These are phyloP conservation scores for Ilex asprella DNA, from an alignment of 257 asterid genomes.

Conservation along the genomic window DNA sequence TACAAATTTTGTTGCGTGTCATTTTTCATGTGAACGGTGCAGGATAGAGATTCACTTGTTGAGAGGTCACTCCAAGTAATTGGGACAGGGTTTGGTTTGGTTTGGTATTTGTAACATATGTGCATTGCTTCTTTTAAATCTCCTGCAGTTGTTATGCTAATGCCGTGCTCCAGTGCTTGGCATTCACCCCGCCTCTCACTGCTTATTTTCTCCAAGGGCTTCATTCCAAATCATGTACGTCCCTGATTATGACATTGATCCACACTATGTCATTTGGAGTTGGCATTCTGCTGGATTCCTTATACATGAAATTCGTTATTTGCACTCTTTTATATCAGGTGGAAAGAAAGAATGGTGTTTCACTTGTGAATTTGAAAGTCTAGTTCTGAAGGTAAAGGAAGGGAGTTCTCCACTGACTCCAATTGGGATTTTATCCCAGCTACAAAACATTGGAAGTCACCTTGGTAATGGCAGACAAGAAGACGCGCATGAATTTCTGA, in stretches of 20 bases:
- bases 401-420: constrained; percentile 57
- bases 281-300: background rate
- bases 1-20: too few relatives aligned
- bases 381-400: constrained; percentile 48
- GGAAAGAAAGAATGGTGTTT: constrained; percentile 63
- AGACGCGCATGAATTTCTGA: constrained; percentile 62
- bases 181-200: constrained; percentile 80
- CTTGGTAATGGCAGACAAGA: constrained; percentile 75
- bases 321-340: constrained; percentile 31
- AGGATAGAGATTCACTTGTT: too few relatives aligned
- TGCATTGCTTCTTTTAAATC: constrained; percentile 4
- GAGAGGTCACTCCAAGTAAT: too few relatives aligned
- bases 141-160: constrained; percentile 82
- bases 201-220: constrained; percentile 75
- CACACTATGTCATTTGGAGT: too few relatives aligned
- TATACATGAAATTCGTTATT: background rate
- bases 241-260: background rate
- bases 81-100: too few relatives aligned
- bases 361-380: constrained; percentile 63
- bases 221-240: constrained; percentile 67
- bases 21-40: too few relatives aligned
- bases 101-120: too few relatives aligned
- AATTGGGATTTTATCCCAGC: constrained; percentile 46
- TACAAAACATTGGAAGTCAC: constrained; percentile 55
- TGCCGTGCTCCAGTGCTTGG: constrained; percentile 78